phyloP scores from a whole-genome alignment of 176 grass and related monocot species.

The Musa schizocarpa region DNA sequence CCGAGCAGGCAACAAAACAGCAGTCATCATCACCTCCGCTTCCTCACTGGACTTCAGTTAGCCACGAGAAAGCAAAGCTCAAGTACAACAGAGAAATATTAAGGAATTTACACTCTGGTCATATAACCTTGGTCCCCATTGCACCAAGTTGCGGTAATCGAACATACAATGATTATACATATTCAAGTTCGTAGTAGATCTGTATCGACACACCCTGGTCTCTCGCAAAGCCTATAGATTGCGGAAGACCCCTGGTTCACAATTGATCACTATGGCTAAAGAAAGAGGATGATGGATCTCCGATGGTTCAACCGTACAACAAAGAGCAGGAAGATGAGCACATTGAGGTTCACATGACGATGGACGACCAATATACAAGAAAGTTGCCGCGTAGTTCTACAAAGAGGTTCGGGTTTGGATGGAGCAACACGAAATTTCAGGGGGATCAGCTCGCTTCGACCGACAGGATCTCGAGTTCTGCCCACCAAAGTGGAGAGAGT shows the following conservation, averaged over 20 bases:
- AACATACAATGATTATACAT: background rate
- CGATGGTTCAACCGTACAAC: background rate
- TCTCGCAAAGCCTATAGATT: background rate
- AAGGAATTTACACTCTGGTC: background rate
- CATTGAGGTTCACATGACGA: background rate
- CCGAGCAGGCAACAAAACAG: too few species aligned
- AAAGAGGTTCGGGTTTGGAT: background rate
- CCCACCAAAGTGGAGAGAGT: slow-evolving; percentile 91
- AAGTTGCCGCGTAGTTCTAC: background rate
- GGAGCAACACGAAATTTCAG: background rate
- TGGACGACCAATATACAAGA: background rate
- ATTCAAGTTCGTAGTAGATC: background rate
- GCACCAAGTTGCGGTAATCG: background rate
- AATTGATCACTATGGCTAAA: background rate
- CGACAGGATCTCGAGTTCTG: slow-evolving; percentile 85
- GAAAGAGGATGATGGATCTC: background rate
- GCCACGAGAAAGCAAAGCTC: background rate
- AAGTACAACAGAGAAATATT: background rate
- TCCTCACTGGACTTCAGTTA: too few species aligned
- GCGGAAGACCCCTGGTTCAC: background rate
- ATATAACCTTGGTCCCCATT: background rate
- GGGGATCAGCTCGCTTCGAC: slow-evolving; percentile 48
- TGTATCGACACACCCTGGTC: background rate
- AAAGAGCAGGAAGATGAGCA: background rate
- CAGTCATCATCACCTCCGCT: too few species aligned